Conservation (phyloP, 768 basidiomycete genomes). For the Pisolithus marmoratus region DNA sequence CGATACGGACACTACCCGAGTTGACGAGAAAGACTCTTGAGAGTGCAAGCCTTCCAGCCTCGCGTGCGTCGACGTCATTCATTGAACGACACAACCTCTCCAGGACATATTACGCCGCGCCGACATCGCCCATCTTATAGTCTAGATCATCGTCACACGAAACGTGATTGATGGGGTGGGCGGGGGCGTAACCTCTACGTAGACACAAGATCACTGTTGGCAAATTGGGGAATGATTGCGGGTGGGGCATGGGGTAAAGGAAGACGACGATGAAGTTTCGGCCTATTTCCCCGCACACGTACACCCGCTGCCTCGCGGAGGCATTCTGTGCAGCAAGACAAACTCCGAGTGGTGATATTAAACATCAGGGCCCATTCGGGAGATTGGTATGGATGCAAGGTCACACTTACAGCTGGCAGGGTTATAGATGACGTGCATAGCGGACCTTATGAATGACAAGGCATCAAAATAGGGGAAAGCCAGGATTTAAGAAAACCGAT, state of each 20-base stretch:
- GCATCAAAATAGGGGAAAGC: too few species aligned
- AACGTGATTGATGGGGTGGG: neutral
- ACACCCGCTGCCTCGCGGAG: neutral
- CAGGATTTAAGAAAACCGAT: too few species aligned
- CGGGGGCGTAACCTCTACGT: neutral
- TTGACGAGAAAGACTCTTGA: neutral
- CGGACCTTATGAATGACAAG: too few species aligned
- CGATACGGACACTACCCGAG: too few species aligned
- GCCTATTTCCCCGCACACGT: neutral
- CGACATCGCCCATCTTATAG: neutral
- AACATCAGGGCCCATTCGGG: too few species aligned
- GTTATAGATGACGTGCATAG: too few species aligned
- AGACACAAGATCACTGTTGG: neutral
- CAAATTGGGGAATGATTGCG: slow-evolving; percentile 1
- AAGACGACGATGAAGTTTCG: neutral
- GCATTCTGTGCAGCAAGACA: neutral
- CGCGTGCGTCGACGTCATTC: neutral
- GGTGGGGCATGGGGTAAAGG: slow-evolving; percentile 18
- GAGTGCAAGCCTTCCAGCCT: neutral
- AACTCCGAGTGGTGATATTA: neutral
- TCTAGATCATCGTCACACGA: neutral
- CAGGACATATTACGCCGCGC: neutral
- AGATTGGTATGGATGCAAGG: too few species aligned
- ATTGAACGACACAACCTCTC: neutral
- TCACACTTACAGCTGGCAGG: too few species aligned